Percentiles rank a stretch among this genome's conserved stretches.
These are phyloP conservation scores for Vanrija sp. DNA, from an alignment of 1,284 basidiomycete genomes.

Conservation along the genomic window DNA sequence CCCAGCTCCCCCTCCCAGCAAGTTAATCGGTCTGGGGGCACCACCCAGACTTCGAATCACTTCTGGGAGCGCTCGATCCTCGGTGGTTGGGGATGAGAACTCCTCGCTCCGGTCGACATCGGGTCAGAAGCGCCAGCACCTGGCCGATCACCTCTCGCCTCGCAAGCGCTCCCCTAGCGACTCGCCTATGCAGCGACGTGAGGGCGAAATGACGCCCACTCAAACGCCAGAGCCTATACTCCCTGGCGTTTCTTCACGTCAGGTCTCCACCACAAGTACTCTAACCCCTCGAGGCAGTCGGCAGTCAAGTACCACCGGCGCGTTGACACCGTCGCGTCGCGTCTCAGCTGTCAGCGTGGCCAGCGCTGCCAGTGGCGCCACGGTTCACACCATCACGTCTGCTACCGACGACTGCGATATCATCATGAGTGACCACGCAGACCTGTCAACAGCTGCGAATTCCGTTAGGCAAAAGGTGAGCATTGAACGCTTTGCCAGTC, in stretches of 20 bases:
- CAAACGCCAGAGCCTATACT: too few relatives aligned
- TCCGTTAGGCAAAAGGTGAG: background rate
- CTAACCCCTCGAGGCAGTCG: background rate
- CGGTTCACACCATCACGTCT: slow-evolving; percentile 1
- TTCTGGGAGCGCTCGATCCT: slow-evolving; percentile 29
- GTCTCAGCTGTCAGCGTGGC: slow-evolving; percentile 7
- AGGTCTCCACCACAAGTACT: background rate
- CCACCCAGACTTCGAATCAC: slow-evolving; percentile 32
- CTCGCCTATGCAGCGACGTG: slow-evolving; percentile 14
- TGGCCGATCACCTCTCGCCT: slow-evolving; percentile 33
- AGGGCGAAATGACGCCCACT: slow-evolving; percentile 8
- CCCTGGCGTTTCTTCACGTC: too few relatives aligned
- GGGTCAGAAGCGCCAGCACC: slow-evolving; percentile 36
- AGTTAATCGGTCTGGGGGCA: slow-evolving; percentile 24
- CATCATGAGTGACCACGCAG: slow-evolving; percentile 16
- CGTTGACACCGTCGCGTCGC: slow-evolving; percentile 3
- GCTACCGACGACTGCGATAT: slow-evolving; percentile 12
- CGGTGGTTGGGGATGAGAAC: slow-evolving; percentile 18
- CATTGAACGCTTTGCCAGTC: too few relatives aligned
- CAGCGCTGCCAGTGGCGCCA: background rate
- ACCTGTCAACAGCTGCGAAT: slow-evolving; percentile 11
- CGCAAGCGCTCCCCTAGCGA: slow-evolving; percentile 33
- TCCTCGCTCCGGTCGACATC: background rate
- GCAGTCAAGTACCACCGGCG: background rate
- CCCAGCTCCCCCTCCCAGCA: too few relatives aligned